phyloP scores from a whole-genome alignment of 2,329 filamentous ascomycete species.

The Blastomyces silverae region DNA sequence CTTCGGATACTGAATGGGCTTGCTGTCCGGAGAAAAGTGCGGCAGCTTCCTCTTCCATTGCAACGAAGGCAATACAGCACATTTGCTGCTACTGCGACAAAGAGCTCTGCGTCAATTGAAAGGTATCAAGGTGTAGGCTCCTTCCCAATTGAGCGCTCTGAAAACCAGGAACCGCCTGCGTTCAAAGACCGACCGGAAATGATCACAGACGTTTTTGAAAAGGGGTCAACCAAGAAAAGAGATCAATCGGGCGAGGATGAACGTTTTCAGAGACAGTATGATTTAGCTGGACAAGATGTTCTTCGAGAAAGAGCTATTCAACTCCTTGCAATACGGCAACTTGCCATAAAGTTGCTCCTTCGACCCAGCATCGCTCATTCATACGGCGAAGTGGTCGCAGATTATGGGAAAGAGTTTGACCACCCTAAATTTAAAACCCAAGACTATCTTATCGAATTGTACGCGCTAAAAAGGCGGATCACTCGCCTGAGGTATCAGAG shows the following conservation, averaged over 20 bases:
- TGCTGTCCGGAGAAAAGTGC: slow-evolving; percentile 24
- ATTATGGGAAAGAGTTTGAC: slow-evolving; percentile 28
- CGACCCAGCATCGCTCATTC: slow-evolving; percentile 36
- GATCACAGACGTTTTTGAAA: slow-evolving; percentile 16
- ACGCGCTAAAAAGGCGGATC: slow-evolving; percentile 31
- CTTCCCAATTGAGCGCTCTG: slow-evolving; percentile 8
- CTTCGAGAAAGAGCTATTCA: slow-evolving; percentile 35
- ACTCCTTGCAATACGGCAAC: slow-evolving; percentile 35
- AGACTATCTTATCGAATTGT: slow-evolving; percentile 32
- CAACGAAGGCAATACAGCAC: slow-evolving; percentile 28
- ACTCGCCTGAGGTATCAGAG: slow-evolving; percentile 26
- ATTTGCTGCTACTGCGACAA: slow-evolving; percentile 19
- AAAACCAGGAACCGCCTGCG: slow-evolving; percentile 16
- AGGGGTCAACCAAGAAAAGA: not conserved
- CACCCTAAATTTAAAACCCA: slow-evolving; percentile 29
- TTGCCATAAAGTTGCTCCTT: slow-evolving; percentile 36
- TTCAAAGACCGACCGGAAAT: slow-evolving; percentile 7
- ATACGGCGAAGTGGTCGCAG: slow-evolving; percentile 32
- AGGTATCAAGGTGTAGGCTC: not conserved
- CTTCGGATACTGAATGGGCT: slow-evolving; percentile 32
- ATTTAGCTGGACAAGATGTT: slow-evolving; percentile 21
- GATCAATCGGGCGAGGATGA: slow-evolving; percentile 2
- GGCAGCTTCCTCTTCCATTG: slow-evolving; percentile 22
- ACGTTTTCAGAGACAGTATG: slow-evolving; percentile 4
- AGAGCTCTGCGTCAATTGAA: slow-evolving; percentile 12